Evolutionary conservation across 2,329 filamentous ascomycete species (phyloP).

Genomic region (Aplosporella prunicola): DNA sequence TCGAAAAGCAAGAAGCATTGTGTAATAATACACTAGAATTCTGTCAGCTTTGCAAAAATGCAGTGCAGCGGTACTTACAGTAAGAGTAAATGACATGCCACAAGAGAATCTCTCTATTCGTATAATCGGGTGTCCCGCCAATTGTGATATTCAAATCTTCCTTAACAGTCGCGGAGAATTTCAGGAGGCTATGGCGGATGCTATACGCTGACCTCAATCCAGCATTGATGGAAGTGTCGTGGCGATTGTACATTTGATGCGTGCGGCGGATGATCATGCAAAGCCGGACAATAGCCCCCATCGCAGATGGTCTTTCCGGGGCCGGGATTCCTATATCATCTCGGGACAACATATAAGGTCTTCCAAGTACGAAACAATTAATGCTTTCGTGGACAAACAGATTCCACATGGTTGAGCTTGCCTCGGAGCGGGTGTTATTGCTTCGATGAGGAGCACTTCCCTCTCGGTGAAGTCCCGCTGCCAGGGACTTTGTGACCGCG

Average conservation of each 20-base stretch:
- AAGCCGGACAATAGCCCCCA: background rate
- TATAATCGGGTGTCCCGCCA: background rate
- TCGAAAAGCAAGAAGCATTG: constrained; percentile 1
- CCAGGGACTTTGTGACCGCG: background rate
- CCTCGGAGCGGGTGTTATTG: background rate
- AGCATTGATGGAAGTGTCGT: background rate
- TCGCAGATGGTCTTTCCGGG: background rate
- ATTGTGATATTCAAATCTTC: background rate
- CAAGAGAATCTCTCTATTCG: background rate
- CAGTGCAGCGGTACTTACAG: background rate
- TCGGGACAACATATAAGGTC: background rate
- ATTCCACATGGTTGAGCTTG: background rate
- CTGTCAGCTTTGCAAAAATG: background rate
- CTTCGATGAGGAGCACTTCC: no score
- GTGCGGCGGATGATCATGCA: background rate
- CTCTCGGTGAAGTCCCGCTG: background rate
- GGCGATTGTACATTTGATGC: background rate
- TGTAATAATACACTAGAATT: constrained; percentile 1
- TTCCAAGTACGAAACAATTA: background rate
- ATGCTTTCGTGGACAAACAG: constrained; percentile 6
- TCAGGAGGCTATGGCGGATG: background rate
- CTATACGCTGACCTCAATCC: background rate
- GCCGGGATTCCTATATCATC: background rate
- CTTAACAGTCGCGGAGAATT: background rate
- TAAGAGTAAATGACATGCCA: background rate